phyloP scores from a whole-genome alignment of 306 rosid species.

The Styphnolobium japonicum region DNA sequence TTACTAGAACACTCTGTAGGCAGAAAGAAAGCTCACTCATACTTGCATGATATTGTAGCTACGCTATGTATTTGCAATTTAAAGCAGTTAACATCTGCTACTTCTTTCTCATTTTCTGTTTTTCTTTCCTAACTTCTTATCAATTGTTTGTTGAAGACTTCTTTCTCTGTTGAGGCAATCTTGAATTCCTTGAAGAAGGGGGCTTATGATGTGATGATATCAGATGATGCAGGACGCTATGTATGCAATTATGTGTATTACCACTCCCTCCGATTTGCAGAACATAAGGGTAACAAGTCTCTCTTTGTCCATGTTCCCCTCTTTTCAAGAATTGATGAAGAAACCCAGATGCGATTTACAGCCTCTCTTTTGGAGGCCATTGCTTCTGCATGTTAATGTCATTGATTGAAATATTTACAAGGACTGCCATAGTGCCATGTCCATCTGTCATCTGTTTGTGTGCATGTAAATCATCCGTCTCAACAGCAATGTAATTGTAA shows the following conservation, averaged over 20 bases:
- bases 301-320: conserved; percentile 84
- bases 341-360: conserved; percentile 68
- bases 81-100: neutral
- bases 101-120: neutral
- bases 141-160: conserved; percentile 52
- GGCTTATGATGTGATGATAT: conserved; percentile 51
- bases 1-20: neutral
- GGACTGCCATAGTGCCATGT: neutral
- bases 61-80: neutral
- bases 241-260: conserved; percentile 91
- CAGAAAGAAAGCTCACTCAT: neutral
- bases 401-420: neutral
- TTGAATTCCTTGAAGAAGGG: conserved; percentile 52
- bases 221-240: conserved; percentile 81
- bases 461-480: conserved; percentile 34
- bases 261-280: conserved; percentile 77
- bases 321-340: conserved; percentile 67
- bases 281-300: conserved; percentile 80
- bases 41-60: neutral
- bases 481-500: conserved; percentile 29
- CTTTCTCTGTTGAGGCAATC: conserved; percentile 47
- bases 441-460: conserved; percentile 17
- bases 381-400: conserved; percentile 53
- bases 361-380: conserved; percentile 76
- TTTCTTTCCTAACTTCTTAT: conserved; percentile 22